Evolutionary conservation across 768 basidiomycete species (phyloP), one percentile per base, ranked within the genome.

Genomic region (Clathrus columnatus): DNA sequence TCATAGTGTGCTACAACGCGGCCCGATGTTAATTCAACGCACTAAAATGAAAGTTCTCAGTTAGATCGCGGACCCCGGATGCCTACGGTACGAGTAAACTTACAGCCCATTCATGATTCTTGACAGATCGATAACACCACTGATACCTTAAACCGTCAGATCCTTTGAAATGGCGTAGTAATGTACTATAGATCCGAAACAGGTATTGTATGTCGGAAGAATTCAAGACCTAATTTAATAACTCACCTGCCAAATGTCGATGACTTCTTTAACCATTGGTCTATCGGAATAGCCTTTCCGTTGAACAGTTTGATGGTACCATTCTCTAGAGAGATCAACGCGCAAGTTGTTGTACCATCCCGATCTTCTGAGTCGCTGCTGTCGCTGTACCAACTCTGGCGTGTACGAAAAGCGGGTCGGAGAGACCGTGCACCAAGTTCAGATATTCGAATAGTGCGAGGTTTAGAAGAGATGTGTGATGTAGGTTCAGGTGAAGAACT

Each of bases 91-190:
- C n/a, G n/a, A n/a, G n/a, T n/a, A 17, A 3, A 72, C 81, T 63
- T 59, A 84, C 85, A 21, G 78, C 78, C 83, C 84, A 87, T 61
- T 85, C 84, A 52, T 81, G 75, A 52, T 77, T 75, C 11, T 67
- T 67, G 23, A 69, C 69, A 20, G 70, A 62, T 18, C 74, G 69
- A 67, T 75, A 75, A 24, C 72, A 73, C 85, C 85, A 87, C 50
- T 69, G 71, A 61, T 86, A 87, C 51, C 77, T 75, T 43, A 80
- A 73, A 0, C 78, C 78, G 60, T 87, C 82, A 0, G 80, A 76
- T 1, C 74, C 84, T 7, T 65, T 64, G 60, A 86, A 87, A 59
- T 73, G 78, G 30, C 51, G 28, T 6, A 43, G 21, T 7, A 52
- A 28, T 23, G 51, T 52, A 23, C 79, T 80, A 61, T 32, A 48